phyloP scores from a whole-genome alignment of 1,284 basidiomycete genomes.

The Trichosporon asahii region DNA sequence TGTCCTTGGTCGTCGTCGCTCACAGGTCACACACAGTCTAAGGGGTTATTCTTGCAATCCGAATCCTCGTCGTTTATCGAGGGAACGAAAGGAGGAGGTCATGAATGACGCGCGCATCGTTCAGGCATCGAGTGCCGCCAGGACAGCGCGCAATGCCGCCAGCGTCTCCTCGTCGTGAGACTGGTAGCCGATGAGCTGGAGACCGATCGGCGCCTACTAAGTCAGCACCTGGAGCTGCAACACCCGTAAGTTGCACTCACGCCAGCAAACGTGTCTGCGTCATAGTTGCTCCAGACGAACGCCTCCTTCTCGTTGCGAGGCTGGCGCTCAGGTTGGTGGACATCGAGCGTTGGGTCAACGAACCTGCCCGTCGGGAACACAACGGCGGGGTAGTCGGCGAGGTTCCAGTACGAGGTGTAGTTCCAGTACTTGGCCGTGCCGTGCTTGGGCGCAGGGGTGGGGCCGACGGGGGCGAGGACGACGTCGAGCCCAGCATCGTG shows the following conservation, averaged over 20 bases:
- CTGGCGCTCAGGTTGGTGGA: conserved; percentile 62
- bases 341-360: conserved; percentile 54
- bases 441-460: conserved; percentile 39
- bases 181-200: conserved; percentile 21
- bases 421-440: conserved; percentile 43
- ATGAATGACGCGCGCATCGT: too few species aligned
- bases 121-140: neutral
- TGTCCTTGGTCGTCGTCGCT: neutral
- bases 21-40: neutral
- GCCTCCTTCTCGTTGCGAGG: conserved; percentile 52
- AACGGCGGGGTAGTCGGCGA: conserved; percentile 64
- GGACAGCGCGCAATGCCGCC: conserved; percentile 50
- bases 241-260: conserved; percentile 49
- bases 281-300: conserved; percentile 31
- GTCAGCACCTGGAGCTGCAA: neutral
- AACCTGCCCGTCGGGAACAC: conserved; percentile 63
- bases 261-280: conserved; percentile 25
- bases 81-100: neutral
- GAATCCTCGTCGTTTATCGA: neutral
- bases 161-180: conserved; percentile 21
- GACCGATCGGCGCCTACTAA: conserved; percentile 13
- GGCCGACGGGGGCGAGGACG: conserved; percentile 41
- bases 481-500: conserved; percentile 36
- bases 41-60: neutral
- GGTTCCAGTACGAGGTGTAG: conserved; percentile 67